Base-by-base conservation (phyloP, 257 asterid genomes). In the Scutellaria minor region DNA sequence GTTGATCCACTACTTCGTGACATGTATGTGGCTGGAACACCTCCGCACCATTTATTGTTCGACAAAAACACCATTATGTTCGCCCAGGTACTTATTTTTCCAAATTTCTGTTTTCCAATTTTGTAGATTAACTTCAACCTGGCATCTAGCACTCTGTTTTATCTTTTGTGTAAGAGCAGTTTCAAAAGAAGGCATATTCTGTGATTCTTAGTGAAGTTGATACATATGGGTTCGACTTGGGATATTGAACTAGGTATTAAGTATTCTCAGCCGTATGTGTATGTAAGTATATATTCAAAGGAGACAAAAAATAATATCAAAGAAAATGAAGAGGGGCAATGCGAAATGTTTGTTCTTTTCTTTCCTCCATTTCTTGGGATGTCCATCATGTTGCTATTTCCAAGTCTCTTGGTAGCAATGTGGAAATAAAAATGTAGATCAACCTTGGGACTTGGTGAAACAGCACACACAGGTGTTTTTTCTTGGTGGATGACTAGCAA, bases 1-100 rank as follows among this genome's bases (percentile, higher is more conserved):
- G 53, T 9, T 8, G 92, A 92, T 83, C 94, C 98, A 46, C 44
- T 60, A 3, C 35, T 50, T 53, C 40, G 55, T 14, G 78, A 68
- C 41, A 50, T 83, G 37, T 9, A 8, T 41, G 71, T 68, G 27
- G 72, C 22, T 50, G 80, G 84, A 10, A 81, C 77, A 58, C 81
- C 86, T 63, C 82, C 77, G 2, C 85, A 84, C 31, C 84, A 75
- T 65, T 24, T 90, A 56, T 52, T 84, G 58, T 66, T 92, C 20
- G 77, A 83, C 73, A 81, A 75, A 55, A 77, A 82, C 66, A 58
- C 64, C 63, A 52, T 90, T 66, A 54, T 88, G 27, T 83, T 77
- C 44, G 81, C 98, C 1, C 86, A 83, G 96, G 98, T 89, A 85
- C 37, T 22, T 22, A 40, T 24, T 59, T 60, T 6, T 50, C 52